These are phyloP conservation scores for Heliamphora exappendiculata DNA, from an alignment of 148 eudicot genomes.

Conservation along the genomic window DNA sequence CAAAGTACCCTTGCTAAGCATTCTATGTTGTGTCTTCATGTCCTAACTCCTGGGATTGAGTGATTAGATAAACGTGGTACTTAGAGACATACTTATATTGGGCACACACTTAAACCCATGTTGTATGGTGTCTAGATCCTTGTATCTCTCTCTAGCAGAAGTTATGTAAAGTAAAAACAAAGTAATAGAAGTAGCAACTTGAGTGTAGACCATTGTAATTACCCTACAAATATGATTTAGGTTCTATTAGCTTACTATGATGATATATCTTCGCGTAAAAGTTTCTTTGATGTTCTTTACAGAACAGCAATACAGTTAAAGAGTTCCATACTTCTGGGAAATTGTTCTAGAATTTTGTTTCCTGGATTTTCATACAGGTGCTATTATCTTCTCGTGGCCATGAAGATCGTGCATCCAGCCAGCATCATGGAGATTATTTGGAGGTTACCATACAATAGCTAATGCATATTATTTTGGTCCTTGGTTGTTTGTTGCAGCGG, in stretches of 20 bases:
- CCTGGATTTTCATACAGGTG: conserved; percentile 31
- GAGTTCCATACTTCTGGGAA: background rate
- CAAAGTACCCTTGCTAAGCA: background rate
- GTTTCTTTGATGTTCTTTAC: background rate
- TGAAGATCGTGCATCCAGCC: conserved; percentile 35
- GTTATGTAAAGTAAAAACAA: background rate
- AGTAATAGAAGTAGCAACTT: background rate
- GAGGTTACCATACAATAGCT: conserved; percentile 39
- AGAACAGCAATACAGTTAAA: background rate
- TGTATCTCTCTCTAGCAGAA: background rate
- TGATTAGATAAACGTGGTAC: background rate
- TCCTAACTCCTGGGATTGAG: background rate
- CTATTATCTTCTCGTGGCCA: conserved; percentile 42
- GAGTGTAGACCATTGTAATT: background rate
- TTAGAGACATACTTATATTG: background rate
- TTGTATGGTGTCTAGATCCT: background rate
- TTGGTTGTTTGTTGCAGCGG: background rate
- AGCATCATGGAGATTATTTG: conserved; percentile 40
- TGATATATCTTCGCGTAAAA: background rate
- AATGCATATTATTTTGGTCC: background rate
- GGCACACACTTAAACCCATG: background rate
- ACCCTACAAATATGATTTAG: background rate
- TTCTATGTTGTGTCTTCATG: background rate
- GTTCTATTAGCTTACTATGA: background rate
- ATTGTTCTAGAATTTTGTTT: background rate